A percentile compares a stretch with the other conserved stretches of the same genome.
Conservation (phyloP, 1,139 yeast species). For the Yamadazyma buinensis region DNA sequence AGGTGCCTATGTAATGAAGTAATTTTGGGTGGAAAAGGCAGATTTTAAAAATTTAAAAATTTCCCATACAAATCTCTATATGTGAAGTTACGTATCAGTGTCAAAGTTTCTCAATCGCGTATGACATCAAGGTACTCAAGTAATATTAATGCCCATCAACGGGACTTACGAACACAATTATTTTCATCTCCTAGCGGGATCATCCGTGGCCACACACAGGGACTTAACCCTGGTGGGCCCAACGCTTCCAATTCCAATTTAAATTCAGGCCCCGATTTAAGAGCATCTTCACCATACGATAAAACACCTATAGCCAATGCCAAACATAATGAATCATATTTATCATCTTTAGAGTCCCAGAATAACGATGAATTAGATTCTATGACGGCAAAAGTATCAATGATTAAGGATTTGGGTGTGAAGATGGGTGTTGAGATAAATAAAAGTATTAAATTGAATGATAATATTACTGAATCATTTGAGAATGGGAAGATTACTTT, state of each 20-base stretch:
- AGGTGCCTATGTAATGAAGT: no score
- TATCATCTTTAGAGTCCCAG: constrained; percentile 77
- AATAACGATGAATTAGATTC: constrained; percentile 71
- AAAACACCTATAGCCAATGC: constrained; percentile 28
- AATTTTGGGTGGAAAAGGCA: no score
- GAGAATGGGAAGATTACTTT: constrained; percentile 44
- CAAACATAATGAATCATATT: constrained; percentile 52
- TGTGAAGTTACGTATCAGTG: no score
- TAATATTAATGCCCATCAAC: constrained; percentile 39
- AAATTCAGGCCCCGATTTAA: no score
- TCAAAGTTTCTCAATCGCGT: neutral
- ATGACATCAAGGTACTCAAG: constrained; percentile 36
- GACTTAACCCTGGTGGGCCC: no score
- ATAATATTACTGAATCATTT: constrained; percentile 47
- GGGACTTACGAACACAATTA: constrained; percentile 46
- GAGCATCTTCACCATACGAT: constrained; percentile 51
- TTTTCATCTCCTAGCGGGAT: constrained; percentile 29
- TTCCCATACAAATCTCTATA: no score
- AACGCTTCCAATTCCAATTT: no score
- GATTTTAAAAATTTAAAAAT: no score
- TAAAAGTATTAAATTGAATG: constrained; percentile 61
- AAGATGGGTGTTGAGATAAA: constrained; percentile 85
- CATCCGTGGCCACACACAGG: constrained; percentile 22
- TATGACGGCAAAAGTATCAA: constrained; percentile 67
- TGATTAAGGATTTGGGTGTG: constrained; percentile 67